Percentiles rank a stretch among this genome's conserved stretches.
These are phyloP conservation scores for Pleurostoma richardsiae DNA, from an alignment of 2,329 filamentous ascomycete genomes.

Conservation along the genomic window DNA sequence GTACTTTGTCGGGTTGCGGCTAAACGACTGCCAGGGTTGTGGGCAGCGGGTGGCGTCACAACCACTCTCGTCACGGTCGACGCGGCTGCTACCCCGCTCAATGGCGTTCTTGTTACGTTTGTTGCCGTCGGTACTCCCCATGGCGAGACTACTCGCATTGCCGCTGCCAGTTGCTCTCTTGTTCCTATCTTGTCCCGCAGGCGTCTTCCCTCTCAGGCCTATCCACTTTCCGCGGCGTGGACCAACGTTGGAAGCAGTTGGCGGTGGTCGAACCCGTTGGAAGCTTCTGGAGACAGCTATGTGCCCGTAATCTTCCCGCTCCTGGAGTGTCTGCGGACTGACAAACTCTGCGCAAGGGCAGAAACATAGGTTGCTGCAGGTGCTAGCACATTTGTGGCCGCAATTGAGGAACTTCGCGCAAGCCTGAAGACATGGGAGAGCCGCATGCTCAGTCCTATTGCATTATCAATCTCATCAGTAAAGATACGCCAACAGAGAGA, in stretches of 20 bases:
- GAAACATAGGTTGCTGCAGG: constrained; percentile 11
- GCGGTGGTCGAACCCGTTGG: neutral
- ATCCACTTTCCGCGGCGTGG: neutral
- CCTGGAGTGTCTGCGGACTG: too few species aligned
- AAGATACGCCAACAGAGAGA: too few species aligned
- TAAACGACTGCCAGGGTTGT: neutral
- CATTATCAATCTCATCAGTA: too few species aligned
- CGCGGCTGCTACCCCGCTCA: too few species aligned
- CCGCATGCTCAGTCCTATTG: constrained; percentile 9
- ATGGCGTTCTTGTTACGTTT: too few species aligned
- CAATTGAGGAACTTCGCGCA: constrained; percentile 13
- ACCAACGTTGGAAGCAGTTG: neutral
- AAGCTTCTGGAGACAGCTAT: too few species aligned
- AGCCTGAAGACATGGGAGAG: constrained; percentile 12
- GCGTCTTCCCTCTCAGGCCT: too few species aligned
- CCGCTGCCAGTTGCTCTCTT: neutral
- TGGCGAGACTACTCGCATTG: too few species aligned
- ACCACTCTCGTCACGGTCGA: too few species aligned
- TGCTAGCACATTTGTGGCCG: constrained; percentile 14
- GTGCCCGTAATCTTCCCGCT: too few species aligned
- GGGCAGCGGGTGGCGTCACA: neutral
- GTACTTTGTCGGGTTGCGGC: neutral
- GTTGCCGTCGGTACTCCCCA: too few species aligned
- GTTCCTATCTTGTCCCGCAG: too few species aligned
- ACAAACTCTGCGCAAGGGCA: constrained; percentile 1